Percentiles rank a stretch among this genome's conserved stretches.
These are phyloP conservation scores for Liriodendron chinense DNA, from an alignment of 164 flowering plant genomes.

Conservation along the genomic window DNA sequence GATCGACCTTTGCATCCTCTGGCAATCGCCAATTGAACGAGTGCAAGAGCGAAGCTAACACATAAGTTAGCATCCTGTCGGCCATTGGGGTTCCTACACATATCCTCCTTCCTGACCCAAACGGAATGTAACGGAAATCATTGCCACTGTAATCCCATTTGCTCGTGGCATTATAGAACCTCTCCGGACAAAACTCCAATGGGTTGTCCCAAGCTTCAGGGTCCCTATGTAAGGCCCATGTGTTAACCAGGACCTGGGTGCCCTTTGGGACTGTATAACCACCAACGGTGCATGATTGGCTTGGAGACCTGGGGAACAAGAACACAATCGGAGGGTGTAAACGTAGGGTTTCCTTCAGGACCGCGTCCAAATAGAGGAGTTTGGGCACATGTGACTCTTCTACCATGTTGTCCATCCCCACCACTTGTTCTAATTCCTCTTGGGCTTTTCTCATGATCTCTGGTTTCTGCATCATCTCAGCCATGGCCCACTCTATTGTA, in stretches of 20 bases:
- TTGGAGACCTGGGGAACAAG: conserved; percentile 1
- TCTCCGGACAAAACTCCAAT: conserved; percentile 10
- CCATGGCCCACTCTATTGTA: conserved; percentile 1
- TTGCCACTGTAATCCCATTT: conserved; percentile 6
- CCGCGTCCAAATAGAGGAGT: neutral
- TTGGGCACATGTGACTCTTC: conserved; percentile 1
- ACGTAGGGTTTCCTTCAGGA: conserved; percentile 1
- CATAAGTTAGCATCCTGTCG: neutral
- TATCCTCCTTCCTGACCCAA: conserved; percentile 1
- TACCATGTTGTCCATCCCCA: neutral
- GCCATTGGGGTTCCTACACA: conserved; percentile 5
- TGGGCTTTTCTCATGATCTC: neutral
- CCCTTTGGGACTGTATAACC: conserved; percentile 3
- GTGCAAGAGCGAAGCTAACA: neutral
- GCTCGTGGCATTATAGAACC: neutral
- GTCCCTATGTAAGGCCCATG: conserved; percentile 9
- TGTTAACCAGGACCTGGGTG: neutral
- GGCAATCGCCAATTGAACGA: conserved; percentile 27
- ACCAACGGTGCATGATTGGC: neutral
- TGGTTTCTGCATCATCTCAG: conserved; percentile 4
- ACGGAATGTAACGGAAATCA: conserved; percentile 2
- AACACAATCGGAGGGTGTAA: conserved; percentile 1
- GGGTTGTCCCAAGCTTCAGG: conserved; percentile 21
- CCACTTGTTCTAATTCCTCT: neutral
- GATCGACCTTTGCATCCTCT: conserved; percentile 17